Base-by-base conservation (phyloP, 2,329 filamentous ascomycete genomes). In the Cytospora piceae region DNA sequence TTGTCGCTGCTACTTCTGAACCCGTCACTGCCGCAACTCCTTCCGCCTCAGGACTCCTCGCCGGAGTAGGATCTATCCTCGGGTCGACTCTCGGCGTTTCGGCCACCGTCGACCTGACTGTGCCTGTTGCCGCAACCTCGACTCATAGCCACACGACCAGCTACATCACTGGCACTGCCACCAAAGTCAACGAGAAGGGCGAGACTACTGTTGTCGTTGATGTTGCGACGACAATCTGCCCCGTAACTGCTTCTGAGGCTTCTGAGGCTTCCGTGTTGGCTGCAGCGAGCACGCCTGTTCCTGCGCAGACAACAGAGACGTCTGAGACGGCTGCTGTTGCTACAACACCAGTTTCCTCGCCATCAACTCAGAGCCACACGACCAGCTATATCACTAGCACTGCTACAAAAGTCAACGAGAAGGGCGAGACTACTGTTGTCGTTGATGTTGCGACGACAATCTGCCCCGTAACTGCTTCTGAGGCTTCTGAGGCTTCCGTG, bases 131-230 rank as follows among this genome's bases (percentile, higher is more conserved):
- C 31, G 32, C 29, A 22, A 67, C 27, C 29, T 32, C 63, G 2
- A 64, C 63, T 12, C 29, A 60, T 1, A 53, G 24, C 5, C 62
- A 68, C 12, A 67, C 66, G 2, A 69, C 64, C 32, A 62, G 68
- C 54, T 65, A 63, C 34, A 20, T 66, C 9, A 59, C 63, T 51
- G 59, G 58, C 3, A 58, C 66, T 1, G 63, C 63, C 2, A 61
- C 63, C 8, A 34, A 20, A 5, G 54, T 64, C 54, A 64, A 67
- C 42, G 66, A 67, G 17, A 4, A 9, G 12, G 66, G 66, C 54
- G 66, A 67, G 66, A 67, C 66, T 2, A 67, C 66, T 17, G 63
- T 67, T 2, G 63, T 67, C 12, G 54, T 67, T 17, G 58, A 53
- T 1, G 59, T 67, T 12, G 63, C 46, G 46, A 67, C 66, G 4